A percentile compares a stretch with the other conserved stretches of the same genome.
These are phyloP conservation scores for Ilyonectria mors-panacis DNA, from an alignment of 2,329 filamentous ascomycete genomes.

Conservation along the genomic window DNA sequence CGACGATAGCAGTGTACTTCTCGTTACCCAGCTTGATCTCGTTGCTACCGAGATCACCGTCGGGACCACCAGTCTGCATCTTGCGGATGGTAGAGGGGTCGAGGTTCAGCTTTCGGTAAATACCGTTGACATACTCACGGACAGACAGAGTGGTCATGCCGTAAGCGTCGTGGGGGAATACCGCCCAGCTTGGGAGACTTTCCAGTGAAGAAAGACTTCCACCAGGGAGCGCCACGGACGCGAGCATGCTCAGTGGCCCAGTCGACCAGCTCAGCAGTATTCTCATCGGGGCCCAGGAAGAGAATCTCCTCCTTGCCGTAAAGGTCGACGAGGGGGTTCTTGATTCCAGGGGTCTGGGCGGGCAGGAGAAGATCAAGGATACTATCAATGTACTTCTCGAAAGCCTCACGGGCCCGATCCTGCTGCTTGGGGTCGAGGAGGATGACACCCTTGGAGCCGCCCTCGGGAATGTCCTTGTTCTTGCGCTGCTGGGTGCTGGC, in stretches of 20 bases:
- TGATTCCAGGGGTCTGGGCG: constrained; percentile 94
- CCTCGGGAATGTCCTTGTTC: constrained; percentile 99
- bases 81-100: constrained; percentile 89
- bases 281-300: constrained; percentile 99
- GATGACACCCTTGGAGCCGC: constrained; percentile 97
- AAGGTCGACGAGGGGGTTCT: constrained; percentile 97
- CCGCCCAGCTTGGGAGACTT: constrained; percentile 97
- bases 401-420: constrained; percentile 91
- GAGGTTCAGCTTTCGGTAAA: constrained; percentile 95
- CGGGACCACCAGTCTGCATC: constrained; percentile 97
- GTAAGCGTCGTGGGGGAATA: constrained; percentile 93
- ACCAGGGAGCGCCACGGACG: constrained; percentile 91
- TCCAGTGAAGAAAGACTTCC: constrained; percentile 99
- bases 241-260: constrained; percentile 99
- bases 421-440: constrained; percentile 94
- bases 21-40: constrained; percentile 97
- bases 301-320: constrained; percentile 96
- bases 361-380: constrained; percentile 95
- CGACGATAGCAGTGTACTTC: constrained; percentile 95
- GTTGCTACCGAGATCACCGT: constrained; percentile 97
- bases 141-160: constrained; percentile 99
- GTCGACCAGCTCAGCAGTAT: constrained; percentile 95
- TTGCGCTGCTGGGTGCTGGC: constrained; percentile 99
- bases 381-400: constrained; percentile 99
- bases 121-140: constrained; percentile 94